These are phyloP conservation scores for Pseudogymnoascus sp. DNA, from an alignment of 2,329 filamentous ascomycete genomes.

Conservation along the genomic window DNA sequence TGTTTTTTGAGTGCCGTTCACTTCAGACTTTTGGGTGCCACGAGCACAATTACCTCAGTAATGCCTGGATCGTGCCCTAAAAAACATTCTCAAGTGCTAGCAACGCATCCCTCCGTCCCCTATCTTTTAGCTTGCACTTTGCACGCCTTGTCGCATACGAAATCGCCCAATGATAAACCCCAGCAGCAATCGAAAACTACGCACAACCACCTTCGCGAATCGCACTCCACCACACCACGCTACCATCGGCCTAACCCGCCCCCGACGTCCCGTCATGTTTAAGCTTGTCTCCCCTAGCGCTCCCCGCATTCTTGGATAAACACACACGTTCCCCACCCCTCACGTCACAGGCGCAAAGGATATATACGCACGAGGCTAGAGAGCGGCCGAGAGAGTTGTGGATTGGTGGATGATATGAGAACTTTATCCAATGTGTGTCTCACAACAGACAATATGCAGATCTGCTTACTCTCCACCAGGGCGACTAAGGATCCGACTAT, in stretches of 20 bases:
- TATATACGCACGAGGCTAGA: background rate
- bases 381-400: background rate
- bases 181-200: background rate
- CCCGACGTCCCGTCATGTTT: background rate
- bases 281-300: background rate
- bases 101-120: background rate
- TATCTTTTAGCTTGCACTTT: background rate
- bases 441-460: background rate
- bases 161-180: background rate
- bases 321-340: background rate
- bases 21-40: background rate
- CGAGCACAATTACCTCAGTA: background rate
- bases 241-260: background rate
- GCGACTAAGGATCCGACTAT: background rate
- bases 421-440: background rate
- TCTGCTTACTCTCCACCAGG: background rate
- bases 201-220: background rate
- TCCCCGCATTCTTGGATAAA: slow-evolving; percentile 1
- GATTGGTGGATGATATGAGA: background rate
- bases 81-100: background rate
- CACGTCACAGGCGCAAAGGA: background rate
- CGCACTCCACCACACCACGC: background rate
- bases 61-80: background rate
- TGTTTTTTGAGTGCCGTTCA: background rate
- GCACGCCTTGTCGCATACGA: background rate